Evolutionary conservation across 176 grass and related monocot genomes (phyloP), one percentile per base, ranked within the genome.

Genomic region (Calamus simplicifolius): DNA sequence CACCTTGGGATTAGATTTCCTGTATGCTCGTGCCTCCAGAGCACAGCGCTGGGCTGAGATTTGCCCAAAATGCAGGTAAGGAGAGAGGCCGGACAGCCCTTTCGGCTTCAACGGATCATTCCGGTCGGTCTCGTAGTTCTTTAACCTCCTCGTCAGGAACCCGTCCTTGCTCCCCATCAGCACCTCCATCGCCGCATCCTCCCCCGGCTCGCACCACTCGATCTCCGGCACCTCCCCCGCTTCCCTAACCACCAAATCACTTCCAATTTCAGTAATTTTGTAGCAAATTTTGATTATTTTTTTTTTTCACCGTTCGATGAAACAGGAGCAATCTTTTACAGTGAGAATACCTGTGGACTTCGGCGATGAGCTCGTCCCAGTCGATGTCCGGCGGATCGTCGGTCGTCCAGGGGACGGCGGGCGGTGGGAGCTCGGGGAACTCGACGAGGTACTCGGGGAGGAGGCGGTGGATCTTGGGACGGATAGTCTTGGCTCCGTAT

Each of bases 11-110:
- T 68, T 85, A 69, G 82, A 76, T 57, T 74, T 85, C 26, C 66
- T 82, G 3, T 49, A 19, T 10, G 59, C 71, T 66, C 75, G 75
- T 38, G 91, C 86, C 72, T 96, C 91, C 0, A 96, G 53, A 49
- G 83, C 91, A 66, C 86, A 96, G 17, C 91, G 69, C 57, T 90
- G 91, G 30, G 86, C 86, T n/a, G 86, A 90, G 66, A 96, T 90
- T 25, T 96, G 86, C 61, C 91, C 91, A 77, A 96, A 96, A 66
- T 96, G 91, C 54, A 96, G 67, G 73, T 96, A 96, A 10, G 91
- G 86, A 0, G 91, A 96, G 18, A 96, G 86, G 50, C 75, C 67
- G 0, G 91, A 96, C 54, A 82, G 56, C 31, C 76, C 80, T 18
- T 2, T 73, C 57, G 91, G 77, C 68, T 96, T 96, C 35, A 71